phyloP scores from a whole-genome alignment of 208 protist genomes.

The Trypanosoma rangeli region DNA sequence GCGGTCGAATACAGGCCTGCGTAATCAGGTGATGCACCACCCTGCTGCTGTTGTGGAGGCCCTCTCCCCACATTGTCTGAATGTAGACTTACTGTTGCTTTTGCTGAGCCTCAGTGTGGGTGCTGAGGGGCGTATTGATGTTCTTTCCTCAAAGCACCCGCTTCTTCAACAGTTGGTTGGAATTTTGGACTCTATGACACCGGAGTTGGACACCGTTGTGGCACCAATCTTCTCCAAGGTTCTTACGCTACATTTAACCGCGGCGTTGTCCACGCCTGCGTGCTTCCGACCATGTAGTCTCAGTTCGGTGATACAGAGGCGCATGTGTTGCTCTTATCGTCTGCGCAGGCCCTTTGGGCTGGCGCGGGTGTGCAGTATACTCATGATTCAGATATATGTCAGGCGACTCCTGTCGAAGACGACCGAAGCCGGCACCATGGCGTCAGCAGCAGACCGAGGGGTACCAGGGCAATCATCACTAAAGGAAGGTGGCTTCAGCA shows the following conservation, averaged over 20 bases:
- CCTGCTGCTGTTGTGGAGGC: conserved; percentile 62
- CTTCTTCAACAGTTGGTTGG: conserved; percentile 67
- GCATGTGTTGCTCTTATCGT: conserved; percentile 43
- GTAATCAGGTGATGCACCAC: conserved; percentile 50
- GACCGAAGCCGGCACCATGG: not conserved
- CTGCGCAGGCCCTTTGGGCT: conserved; percentile 34
- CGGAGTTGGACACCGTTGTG: conserved; percentile 44
- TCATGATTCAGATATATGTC: conserved; percentile 63
- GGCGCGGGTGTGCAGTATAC: conserved; percentile 48
- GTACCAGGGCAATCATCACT: not conserved
- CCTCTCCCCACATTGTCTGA: conserved; percentile 50
- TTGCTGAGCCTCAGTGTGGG: conserved; percentile 63
- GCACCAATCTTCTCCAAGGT: conserved; percentile 72
- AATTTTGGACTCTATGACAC: conserved; percentile 36
- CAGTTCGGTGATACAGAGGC: conserved; percentile 37
- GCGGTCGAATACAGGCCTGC: conserved; percentile 44
- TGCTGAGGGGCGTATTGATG: conserved; percentile 41
- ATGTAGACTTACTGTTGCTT: conserved; percentile 74
- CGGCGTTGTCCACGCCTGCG: conserved; percentile 33
- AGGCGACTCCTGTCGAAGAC: conserved; percentile 36
- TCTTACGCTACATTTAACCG: conserved; percentile 51
- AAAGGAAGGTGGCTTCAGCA: not conserved
- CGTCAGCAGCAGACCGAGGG: not conserved
- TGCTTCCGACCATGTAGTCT: conserved; percentile 20
- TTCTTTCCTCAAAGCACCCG: conserved; percentile 57